These are phyloP conservation scores for Chalciporus sp. DNA, from an alignment of 1,284 basidiomycete genomes.

Conservation along the genomic window DNA sequence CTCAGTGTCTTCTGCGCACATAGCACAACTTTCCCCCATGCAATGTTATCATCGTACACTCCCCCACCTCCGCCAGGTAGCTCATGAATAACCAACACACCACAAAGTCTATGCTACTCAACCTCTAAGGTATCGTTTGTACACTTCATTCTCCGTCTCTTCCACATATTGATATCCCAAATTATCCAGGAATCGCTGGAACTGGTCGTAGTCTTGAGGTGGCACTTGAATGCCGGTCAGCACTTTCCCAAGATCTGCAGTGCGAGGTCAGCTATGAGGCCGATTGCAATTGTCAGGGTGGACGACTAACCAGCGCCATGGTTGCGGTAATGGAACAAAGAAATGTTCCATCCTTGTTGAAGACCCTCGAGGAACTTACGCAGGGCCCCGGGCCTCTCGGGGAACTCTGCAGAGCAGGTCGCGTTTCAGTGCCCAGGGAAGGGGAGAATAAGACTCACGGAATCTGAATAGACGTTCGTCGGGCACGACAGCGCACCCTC, in stretches of 20 bases:
- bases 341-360: conserved; percentile 90
- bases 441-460: conserved; percentile 52
- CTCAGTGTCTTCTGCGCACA: too few relatives aligned
- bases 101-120: conserved; percentile 9
- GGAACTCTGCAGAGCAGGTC: conserved; percentile 72
- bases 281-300: conserved; percentile 3
- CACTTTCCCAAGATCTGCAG: conserved; percentile 86
- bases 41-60: too few relatives aligned
- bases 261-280: conserved; percentile 10
- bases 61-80: too few relatives aligned
- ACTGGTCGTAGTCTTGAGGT: conserved; percentile 59
- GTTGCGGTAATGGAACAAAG: conserved; percentile 96
- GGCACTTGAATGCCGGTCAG: conserved; percentile 95
- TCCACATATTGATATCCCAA: conserved; percentile 90
- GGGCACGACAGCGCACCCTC: conserved; percentile 75
- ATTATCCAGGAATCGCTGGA: conserved; percentile 75
- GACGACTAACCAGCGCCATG: conserved; percentile 82
- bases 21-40: too few relatives aligned
- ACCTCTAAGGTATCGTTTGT: conserved; percentile 70
- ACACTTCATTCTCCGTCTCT: conserved; percentile 90
- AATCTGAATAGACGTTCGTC: conserved; percentile 94
- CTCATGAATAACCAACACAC: not conserved
- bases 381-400: conserved; percentile 91
- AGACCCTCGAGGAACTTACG: conserved; percentile 87
- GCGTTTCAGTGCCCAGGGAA: not conserved